Evolutionary conservation across 345 rosid genomes (phyloP).

Genomic region (Aethionema arabicum): DNA sequence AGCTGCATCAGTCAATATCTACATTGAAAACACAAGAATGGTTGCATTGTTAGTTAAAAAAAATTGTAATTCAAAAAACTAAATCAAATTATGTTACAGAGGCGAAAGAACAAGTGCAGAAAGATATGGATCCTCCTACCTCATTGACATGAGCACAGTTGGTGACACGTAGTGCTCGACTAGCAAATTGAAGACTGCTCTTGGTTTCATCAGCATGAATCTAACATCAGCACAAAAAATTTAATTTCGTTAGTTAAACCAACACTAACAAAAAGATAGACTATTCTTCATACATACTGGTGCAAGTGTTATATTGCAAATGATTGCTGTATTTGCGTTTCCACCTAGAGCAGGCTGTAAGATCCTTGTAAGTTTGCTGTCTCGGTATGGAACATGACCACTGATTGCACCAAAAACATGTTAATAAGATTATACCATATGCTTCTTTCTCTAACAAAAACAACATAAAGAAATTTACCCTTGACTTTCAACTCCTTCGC

Average conservation of each 20-base stretch:
- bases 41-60: not conserved
- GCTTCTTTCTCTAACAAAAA: slow-evolving; percentile 5
- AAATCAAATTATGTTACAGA: slow-evolving; percentile 11
- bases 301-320: slow-evolving; percentile 95
- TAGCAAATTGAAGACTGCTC: slow-evolving; percentile 95
- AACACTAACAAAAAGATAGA: slow-evolving; percentile 21
- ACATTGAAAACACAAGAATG: slow-evolving; percentile 24
- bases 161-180: slow-evolving; percentile 89
- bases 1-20: slow-evolving; percentile 97
- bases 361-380: slow-evolving; percentile 95
- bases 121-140: slow-evolving; percentile 45
- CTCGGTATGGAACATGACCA: slow-evolving; percentile 96
- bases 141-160: slow-evolving; percentile 95
- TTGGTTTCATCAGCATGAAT: slow-evolving; percentile 95
- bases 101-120: slow-evolving; percentile 8
- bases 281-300: too few species aligned
- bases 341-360: slow-evolving; percentile 98
- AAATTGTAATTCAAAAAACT: slow-evolving; percentile 3
- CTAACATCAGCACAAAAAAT: slow-evolving; percentile 46
- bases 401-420: slow-evolving; percentile 44
- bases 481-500: slow-evolving; percentile 93
- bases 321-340: slow-evolving; percentile 97
- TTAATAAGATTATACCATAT: slow-evolving; percentile 1
- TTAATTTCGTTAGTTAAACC: slow-evolving; percentile 7
- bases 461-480: slow-evolving; percentile 47